A percentile compares a stretch with the other conserved stretches of the same genome.
Conservation (phyloP, 805 yeast species). For the Yarrowia sp. region DNA sequence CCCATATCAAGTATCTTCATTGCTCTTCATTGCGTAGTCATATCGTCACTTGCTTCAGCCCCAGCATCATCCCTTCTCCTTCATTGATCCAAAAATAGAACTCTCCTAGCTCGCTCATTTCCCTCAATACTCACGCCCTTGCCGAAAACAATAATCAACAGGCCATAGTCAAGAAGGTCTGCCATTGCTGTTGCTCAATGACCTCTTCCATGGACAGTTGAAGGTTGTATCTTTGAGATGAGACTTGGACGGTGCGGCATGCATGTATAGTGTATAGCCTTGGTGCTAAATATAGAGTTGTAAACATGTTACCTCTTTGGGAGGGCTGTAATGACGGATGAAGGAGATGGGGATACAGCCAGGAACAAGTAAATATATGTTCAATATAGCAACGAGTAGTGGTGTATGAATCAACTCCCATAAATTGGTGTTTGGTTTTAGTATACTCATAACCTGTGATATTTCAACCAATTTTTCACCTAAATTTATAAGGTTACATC, state of each 20-base stretch:
- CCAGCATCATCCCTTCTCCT: not conserved
- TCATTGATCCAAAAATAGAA: not conserved
- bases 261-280: slow-evolving; percentile 23
- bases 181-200: not conserved
- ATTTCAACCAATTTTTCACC: too few relatives aligned
- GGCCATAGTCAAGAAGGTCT: slow-evolving; percentile 41
- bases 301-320: slow-evolving; percentile 21
- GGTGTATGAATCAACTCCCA: not conserved
- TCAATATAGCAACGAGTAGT: too few relatives aligned
- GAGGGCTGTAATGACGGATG: not conserved
- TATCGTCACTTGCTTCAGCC: not conserved
- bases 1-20: too few relatives aligned
- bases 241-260: not conserved
- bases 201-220: not conserved
- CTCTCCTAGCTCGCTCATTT: not conserved
- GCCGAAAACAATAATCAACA: slow-evolving; percentile 65
- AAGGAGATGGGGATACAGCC: not conserved
- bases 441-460: too few relatives aligned
- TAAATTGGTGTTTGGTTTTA: too few relatives aligned
- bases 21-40: too few relatives aligned
- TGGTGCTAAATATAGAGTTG: slow-evolving; percentile 25
- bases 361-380: too few relatives aligned
- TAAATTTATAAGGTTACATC: too few relatives aligned
- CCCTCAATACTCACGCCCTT: slow-evolving; percentile 32
- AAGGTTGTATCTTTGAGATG: not conserved